Percentiles rank a stretch among this genome's conserved stretches.
Conservation (phyloP, 495 filamentous ascomycete genomes). For the Xylaria flabelliformis region DNA sequence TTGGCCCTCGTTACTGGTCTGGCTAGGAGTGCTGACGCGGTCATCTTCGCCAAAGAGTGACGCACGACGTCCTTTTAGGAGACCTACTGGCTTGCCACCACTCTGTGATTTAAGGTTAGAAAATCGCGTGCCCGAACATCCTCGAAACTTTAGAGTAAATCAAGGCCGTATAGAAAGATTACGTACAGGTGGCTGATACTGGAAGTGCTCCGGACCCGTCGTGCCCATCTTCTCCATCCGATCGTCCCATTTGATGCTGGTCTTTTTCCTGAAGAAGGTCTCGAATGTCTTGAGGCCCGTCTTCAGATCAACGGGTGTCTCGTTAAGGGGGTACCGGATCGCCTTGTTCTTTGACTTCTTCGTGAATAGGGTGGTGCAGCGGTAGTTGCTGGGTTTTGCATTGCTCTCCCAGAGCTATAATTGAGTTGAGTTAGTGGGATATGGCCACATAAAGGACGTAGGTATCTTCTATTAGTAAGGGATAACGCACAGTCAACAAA, state of each 20-base stretch:
- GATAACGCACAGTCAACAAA: conserved; percentile 41
- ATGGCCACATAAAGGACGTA: not conserved
- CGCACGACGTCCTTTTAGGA: not conserved
- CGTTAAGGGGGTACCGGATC: conserved; percentile 34
- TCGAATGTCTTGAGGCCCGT: conserved; percentile 56
- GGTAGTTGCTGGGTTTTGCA: conserved; percentile 51
- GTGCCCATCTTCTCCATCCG: conserved; percentile 41
- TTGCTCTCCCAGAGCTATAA: conserved; percentile 55
- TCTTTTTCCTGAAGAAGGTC: conserved; percentile 62
- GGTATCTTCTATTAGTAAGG: not conserved
- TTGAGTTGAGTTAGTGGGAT: not conserved
- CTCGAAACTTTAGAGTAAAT: not conserved
- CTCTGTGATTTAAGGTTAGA: conserved; percentile 29
- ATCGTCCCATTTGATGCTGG: conserved; percentile 62
- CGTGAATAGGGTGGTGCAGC: conserved; percentile 46
- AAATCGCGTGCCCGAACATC: not conserved
- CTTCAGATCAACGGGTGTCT: conserved; percentile 35
- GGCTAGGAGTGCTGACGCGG: not conserved
- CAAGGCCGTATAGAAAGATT: not conserved
- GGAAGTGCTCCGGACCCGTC: conserved; percentile 31
- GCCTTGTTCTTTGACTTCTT: conserved; percentile 36
- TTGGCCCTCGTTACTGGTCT: not conserved
- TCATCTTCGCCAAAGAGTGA: not conserved
- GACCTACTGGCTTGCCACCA: conserved; percentile 48
- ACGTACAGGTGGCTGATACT: conserved; percentile 50